Evolutionary conservation across 78 protist species (phyloP), one percentile per base, ranked within the genome.

Genomic region (Cyanophora paradoxa): DNA sequence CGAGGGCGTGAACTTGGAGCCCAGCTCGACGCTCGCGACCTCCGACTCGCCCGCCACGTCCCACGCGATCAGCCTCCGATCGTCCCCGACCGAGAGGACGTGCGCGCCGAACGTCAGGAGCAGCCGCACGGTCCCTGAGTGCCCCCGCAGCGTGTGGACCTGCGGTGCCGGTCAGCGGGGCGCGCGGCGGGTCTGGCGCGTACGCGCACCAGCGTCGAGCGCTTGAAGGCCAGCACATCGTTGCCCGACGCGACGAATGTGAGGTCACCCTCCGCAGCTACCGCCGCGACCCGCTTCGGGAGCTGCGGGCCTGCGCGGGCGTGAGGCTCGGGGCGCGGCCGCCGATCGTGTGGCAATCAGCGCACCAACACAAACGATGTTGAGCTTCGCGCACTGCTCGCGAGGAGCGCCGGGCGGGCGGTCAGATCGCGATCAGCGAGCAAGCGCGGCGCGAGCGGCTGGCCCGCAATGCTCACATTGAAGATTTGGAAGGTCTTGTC

Each of bases 201-300:
- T n/a, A n/a, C n/a, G n/a, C n/a, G n/a, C n/a, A n/a, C n/a, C n/a
- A n/a, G n/a, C n/a, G n/a, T n/a, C n/a, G n/a, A n/a, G 8, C 71
- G 52, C 24, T 22, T 8, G 54, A 40, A 65, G 16, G 4, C 10
- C 17, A 26, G 48, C 71, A 65, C 71, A 1, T 26, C 33, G 1
- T 17, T 24, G 13, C 71, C 71, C 7, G 37, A 8, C 24, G 71
- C 71, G 8, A 54, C 71, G 33, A 65, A 65, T 20, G 71, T 65
- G 52, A 65, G 31, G 30, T 65, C 71, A 17, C 71, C 54, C 19
- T 41, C n/a, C 3, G 41, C 66, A 19, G 17, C 66, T 16, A 59
- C 42, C 1, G 66, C 67, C 31, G 6, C 7, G 54, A 22, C 13
- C 19, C 54, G n/a, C n/a, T n/a, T n/a, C n/a, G n/a, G n/a, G n/a